Base-by-base conservation (phyloP, 1,284 basidiomycete species). In the Sporisorium scitamineum region DNA sequence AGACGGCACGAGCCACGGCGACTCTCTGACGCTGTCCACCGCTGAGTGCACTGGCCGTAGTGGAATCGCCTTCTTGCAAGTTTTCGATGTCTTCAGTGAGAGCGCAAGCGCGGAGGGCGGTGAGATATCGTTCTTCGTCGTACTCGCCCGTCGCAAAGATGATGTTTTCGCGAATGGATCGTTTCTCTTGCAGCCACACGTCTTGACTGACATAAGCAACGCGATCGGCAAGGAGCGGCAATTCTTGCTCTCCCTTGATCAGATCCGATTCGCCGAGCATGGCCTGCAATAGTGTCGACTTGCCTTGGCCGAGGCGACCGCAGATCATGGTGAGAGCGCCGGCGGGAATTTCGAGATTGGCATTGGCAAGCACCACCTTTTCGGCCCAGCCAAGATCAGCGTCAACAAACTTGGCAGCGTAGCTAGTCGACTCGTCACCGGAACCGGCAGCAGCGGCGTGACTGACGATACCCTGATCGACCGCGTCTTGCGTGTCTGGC, bases 21-120 rank as follows among this genome's bases (percentile, higher is more conserved):
- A 85, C 56, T 26, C 83, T 69, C 45, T 81, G 79, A 24, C 78
- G 76, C 57, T 84, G 83, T 8, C 84, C 84, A 14, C 84, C 84
- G 14, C 77, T 79, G 5, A 85, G 77, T 24, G 82, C 76, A 27
- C 78, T 78, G 2, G 79, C 82, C 8, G 59, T 48, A 2, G 81
- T 80, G 27, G 70, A 47, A 53, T 85, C 84, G 34, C 84, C 82
- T 18, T 79, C 76, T 24, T 80, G 68, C 54, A 82, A 45, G 18
- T 47, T 31, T 2, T 66, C 69, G 9, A 85, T 69, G 59, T 85
- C 84, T 11, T 67, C 58, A 0, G 42, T 42, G 3, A 85, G 76
- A 1, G 75, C 78, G 44, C 84, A 85, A 1, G 79, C 81, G 1
- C 74, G 60, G 13, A 85, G 42, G 8, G 78, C 71, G 3, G 48